Evolutionary conservation across 106 monocot species (phyloP).

Genomic region (Dendrobium chrysotoxum): DNA sequence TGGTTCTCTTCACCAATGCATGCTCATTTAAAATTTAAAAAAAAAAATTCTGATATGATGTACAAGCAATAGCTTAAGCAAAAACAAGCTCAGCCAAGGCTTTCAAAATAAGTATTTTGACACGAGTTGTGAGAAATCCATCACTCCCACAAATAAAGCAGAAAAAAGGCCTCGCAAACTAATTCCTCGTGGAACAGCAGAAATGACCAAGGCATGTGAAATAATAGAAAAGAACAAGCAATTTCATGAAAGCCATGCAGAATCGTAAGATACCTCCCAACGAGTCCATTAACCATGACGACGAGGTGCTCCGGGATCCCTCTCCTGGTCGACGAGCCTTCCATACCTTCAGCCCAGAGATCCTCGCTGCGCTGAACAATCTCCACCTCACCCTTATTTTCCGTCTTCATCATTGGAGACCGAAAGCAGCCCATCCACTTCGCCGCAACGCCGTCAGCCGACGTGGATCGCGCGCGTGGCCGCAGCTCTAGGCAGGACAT

Average conservation of each 20-base stretch:
- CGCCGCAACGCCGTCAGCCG: background rate
- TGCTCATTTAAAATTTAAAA: background rate
- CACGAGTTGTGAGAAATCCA: background rate
- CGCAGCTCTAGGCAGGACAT: slow-evolving; percentile 24
- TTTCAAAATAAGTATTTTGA: background rate
- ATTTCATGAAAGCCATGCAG: background rate
- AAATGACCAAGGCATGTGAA: background rate
- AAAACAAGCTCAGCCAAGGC: background rate
- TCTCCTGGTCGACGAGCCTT: slow-evolving; percentile 1
- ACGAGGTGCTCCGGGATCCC: slow-evolving; percentile 60
- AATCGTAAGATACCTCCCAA: slow-evolving; percentile 41
- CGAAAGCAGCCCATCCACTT: slow-evolving; percentile 13
- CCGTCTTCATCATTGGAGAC: slow-evolving; percentile 4
- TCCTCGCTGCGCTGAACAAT: slow-evolving; percentile 34
- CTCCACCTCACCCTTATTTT: slow-evolving; percentile 25
- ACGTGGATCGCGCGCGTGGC: slow-evolving; percentile 15
- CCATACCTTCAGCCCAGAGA: slow-evolving; percentile 32
- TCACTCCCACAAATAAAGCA: background rate
- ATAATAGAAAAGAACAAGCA: background rate
- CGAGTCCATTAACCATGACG: slow-evolving; percentile 66
- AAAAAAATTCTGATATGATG: background rate
- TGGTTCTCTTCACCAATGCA: background rate
- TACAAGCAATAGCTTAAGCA: background rate
- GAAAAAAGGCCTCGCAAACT: background rate
- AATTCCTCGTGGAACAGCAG: background rate